phyloP scores from a whole-genome alignment of 179 eudicot genomes.

The Camellia oleifera region DNA sequence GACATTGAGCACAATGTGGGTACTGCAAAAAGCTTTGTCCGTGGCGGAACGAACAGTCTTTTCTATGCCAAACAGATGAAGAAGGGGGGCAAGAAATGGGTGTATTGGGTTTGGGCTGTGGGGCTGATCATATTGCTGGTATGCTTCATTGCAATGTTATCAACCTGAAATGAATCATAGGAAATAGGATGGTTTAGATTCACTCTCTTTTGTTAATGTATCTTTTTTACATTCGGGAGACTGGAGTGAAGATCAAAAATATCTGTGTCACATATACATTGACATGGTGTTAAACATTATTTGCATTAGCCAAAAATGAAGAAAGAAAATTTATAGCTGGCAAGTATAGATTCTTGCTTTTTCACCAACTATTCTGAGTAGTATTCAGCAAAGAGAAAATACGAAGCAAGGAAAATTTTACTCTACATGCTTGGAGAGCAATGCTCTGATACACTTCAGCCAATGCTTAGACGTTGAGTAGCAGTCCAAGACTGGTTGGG shows the following conservation, averaged over 20 bases:
- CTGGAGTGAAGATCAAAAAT: background rate
- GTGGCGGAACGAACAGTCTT: slow-evolving; percentile 59
- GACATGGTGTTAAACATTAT: background rate
- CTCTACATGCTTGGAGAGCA: background rate
- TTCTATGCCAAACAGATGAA: slow-evolving; percentile 65
- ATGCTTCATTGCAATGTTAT: slow-evolving; percentile 38
- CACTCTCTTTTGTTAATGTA: background rate
- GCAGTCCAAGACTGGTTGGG: slow-evolving; percentile 89
- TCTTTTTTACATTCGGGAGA: too few species aligned
- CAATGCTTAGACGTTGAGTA: slow-evolving; percentile 52
- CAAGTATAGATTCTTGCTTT: background rate
- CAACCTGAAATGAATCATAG: slow-evolving; percentile 16
- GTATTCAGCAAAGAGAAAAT: background rate
- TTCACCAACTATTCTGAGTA: background rate
- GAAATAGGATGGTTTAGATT: background rate
- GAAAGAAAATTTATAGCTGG: background rate
- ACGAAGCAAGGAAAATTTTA: background rate
- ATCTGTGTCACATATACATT: background rate
- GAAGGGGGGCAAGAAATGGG: slow-evolving; percentile 40
- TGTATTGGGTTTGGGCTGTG: slow-evolving; percentile 45
- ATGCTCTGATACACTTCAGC: slow-evolving; percentile 24
- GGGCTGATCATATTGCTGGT: slow-evolving; percentile 52
- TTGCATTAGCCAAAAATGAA: background rate
- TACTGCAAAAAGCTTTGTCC: slow-evolving; percentile 48
- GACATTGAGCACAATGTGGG: slow-evolving; percentile 68